Evolutionary conservation across 176 grass and related monocot genomes (phyloP).

Genomic region (Dendrocalamus sinicus): DNA sequence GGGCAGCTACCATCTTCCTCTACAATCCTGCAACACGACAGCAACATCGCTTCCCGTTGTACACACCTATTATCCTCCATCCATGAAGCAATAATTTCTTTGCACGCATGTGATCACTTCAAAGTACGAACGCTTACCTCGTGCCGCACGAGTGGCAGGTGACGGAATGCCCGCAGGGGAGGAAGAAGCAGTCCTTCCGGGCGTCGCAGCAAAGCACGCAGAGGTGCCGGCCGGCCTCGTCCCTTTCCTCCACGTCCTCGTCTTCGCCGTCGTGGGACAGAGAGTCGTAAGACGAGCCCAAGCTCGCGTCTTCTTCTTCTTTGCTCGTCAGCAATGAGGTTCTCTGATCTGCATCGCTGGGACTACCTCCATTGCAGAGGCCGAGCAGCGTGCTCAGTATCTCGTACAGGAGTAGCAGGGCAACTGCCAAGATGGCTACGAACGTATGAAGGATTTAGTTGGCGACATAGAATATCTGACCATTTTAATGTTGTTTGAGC

Average conservation of each 20-base stretch:
- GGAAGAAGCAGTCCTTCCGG: slow-evolving; percentile 70
- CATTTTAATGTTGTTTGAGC: background rate
- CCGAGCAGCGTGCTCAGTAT: slow-evolving; percentile 43
- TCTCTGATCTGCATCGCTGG: slow-evolving; percentile 10
- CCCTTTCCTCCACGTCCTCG: slow-evolving; percentile 42
- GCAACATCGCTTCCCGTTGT: background rate
- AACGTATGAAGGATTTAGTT: background rate
- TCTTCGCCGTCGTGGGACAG: slow-evolving; percentile 65
- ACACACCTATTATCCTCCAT: background rate
- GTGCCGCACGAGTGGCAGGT: slow-evolving; percentile 70
- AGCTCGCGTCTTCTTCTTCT: slow-evolving; percentile 63
- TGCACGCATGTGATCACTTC: background rate
- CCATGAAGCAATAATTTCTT: background rate
- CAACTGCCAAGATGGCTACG: slow-evolving; percentile 55
- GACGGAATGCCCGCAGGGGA: slow-evolving; percentile 72
- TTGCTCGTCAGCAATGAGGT: slow-evolving; percentile 53
- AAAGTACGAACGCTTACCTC: slow-evolving; percentile 39
- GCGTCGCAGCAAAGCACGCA: slow-evolving; percentile 66
- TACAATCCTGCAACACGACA: slow-evolving; percentile 51
- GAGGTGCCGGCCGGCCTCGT: slow-evolving; percentile 32
- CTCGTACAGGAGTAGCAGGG: slow-evolving; percentile 61
- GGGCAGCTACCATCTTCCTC: slow-evolving; percentile 66
- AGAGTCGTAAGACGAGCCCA: slow-evolving; percentile 88
- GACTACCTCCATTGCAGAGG: background rate
- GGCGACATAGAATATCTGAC: background rate